Evolutionary conservation across 208 protist genomes (phyloP).

Genomic region (Paratrypanosoma confusum): DNA sequence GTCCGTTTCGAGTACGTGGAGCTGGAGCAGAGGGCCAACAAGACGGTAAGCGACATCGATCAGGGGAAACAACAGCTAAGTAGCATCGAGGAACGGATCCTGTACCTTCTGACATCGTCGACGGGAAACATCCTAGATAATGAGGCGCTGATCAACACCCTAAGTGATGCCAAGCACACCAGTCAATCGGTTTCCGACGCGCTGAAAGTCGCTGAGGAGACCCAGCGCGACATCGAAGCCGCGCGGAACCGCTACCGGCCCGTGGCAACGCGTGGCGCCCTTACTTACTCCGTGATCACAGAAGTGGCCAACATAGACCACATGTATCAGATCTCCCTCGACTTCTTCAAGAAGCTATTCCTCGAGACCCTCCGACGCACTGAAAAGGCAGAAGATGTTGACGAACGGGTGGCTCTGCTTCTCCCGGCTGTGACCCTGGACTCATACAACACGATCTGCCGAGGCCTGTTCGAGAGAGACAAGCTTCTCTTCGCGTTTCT

Average conservation of each 20-base stretch:
- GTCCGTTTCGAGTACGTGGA: slow-evolving; percentile 88
- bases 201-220: slow-evolving; percentile 87
- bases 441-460: slow-evolving; percentile 90
- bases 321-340: slow-evolving; percentile 92
- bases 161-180: slow-evolving; percentile 89
- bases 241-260: slow-evolving; percentile 88
- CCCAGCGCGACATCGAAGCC: slow-evolving; percentile 88
- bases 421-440: slow-evolving; percentile 78
- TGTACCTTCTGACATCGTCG: slow-evolving; percentile 84
- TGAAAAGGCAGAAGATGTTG: slow-evolving; percentile 63
- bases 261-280: slow-evolving; percentile 88
- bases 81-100: slow-evolving; percentile 90
- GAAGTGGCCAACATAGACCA: slow-evolving; percentile 84
- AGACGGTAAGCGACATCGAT: slow-evolving; percentile 91
- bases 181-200: slow-evolving; percentile 84
- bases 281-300: slow-evolving; percentile 93
- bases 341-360: slow-evolving; percentile 91
- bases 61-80: slow-evolving; percentile 92
- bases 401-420: slow-evolving; percentile 64
- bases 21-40: slow-evolving; percentile 82
- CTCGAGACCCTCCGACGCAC: slow-evolving; percentile 80
- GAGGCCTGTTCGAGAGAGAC: slow-evolving; percentile 92
- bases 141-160: slow-evolving; percentile 90
- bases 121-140: slow-evolving; percentile 95
- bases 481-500: slow-evolving; percentile 95